Conservation (phyloP, 495 filamentous ascomycete species). For the Penicillium angulare region DNA sequence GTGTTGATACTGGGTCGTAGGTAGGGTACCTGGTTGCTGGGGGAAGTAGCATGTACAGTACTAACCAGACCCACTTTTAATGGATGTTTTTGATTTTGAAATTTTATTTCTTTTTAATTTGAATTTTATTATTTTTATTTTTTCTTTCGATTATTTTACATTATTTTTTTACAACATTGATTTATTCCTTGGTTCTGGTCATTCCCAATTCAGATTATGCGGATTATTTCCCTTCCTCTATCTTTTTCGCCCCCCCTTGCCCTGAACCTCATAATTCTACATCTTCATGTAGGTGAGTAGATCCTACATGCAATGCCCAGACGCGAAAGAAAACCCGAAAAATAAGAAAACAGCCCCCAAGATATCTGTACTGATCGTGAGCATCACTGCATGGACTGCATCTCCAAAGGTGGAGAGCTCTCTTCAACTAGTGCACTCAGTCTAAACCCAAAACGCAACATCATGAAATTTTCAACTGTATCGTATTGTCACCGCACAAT, state of each 20-base stretch:
- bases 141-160: not conserved
- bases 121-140: constrained; percentile 1
- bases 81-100: not conserved
- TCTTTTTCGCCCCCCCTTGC: too few species aligned
- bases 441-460: too few species aligned
- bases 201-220: constrained; percentile 1
- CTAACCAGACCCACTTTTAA: constrained; percentile 1
- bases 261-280: too few species aligned
- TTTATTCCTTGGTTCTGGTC: not conserved
- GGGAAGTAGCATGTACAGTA: constrained; percentile 4
- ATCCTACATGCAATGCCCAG: too few species aligned
- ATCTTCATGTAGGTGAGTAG: too few species aligned
- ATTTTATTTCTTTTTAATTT: not conserved
- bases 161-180: not conserved
- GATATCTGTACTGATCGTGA: too few species aligned
- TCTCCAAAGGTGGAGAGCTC: not conserved
- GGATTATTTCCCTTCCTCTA: not conserved
- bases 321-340: too few species aligned
- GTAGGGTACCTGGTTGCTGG: constrained; percentile 16
- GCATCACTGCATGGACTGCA: not conserved
- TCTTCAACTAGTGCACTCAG: too few species aligned
- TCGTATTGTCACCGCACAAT: not conserved
- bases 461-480: too few species aligned
- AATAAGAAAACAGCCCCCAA: too few species aligned
- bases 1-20: constrained; percentile 3